These are phyloP conservation scores for Cadophora sp. DNA, from an alignment of 2,329 filamentous ascomycete species.

Conservation along the genomic window DNA sequence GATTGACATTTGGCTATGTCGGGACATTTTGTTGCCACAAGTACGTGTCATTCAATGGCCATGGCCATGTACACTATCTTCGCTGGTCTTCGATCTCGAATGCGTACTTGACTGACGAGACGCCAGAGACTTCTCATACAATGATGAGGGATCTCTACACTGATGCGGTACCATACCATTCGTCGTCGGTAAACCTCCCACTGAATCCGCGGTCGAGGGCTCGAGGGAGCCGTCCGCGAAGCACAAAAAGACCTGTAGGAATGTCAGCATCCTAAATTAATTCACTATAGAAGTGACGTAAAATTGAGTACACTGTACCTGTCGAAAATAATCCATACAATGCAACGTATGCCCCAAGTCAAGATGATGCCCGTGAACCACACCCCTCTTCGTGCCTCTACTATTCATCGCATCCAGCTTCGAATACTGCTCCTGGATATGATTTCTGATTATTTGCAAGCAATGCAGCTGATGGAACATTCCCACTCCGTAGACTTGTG, in stretches of 20 bases:
- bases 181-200: neutral
- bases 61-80: neutral
- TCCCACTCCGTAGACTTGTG: neutral
- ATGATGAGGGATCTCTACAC: neutral
- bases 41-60: neutral
- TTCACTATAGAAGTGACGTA: neutral
- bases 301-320: neutral
- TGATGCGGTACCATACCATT: conserved; percentile 16
- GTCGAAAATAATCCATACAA: conserved; percentile 11
- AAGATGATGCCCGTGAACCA: conserved; percentile 17
- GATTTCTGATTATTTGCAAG: conserved; percentile 8
- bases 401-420: neutral
- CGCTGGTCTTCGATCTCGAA: no score
- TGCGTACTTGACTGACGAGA: neutral
- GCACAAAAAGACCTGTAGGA: neutral
- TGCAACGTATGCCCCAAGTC: conserved; percentile 6
- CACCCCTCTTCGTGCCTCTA: neutral
- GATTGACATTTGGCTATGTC: no score
- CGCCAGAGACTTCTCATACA: conserved; percentile 4
- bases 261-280: neutral
- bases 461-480: conserved; percentile 15
- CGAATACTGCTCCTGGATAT: conserved; percentile 6
- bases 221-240: conserved; percentile 6
- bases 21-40: no score
- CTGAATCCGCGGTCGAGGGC: neutral